phyloP scores from a whole-genome alignment of 345 rosid genomes.

The Dipteronia dyeriana region DNA sequence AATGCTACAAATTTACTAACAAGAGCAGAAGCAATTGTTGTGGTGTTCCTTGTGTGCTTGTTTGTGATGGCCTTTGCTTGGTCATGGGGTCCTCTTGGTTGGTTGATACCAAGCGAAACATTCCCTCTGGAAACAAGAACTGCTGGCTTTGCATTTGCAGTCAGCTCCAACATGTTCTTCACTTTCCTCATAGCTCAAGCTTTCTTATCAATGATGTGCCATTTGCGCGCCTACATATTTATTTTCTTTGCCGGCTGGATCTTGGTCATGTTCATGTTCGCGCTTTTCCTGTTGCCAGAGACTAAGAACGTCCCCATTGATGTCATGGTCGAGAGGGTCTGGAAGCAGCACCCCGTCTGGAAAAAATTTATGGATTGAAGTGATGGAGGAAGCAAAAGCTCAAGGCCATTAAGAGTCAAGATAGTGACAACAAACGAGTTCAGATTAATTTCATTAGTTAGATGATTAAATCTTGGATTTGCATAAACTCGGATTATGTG shows the following conservation, averaged over 20 bases:
- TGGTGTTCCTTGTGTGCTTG: slow-evolving; percentile 54
- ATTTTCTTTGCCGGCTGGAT: slow-evolving; percentile 71
- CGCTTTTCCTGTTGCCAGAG: slow-evolving; percentile 53
- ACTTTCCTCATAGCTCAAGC: slow-evolving; percentile 83
- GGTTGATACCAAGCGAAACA: slow-evolving; percentile 74
- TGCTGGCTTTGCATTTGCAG: slow-evolving; percentile 60
- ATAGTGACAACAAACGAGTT: background rate
- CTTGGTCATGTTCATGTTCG: slow-evolving; percentile 53
- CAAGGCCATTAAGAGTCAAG: slow-evolving; percentile 16
- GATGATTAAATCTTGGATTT: background rate
- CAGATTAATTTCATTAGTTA: too few species aligned
- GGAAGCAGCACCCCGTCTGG: slow-evolving; percentile 51
- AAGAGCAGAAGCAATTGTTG: slow-evolving; percentile 35
- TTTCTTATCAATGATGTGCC: slow-evolving; percentile 63
- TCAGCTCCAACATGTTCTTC: slow-evolving; percentile 78
- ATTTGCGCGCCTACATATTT: slow-evolving; percentile 48
- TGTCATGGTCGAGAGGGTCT: slow-evolving; percentile 48
- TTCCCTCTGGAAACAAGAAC: slow-evolving; percentile 69
- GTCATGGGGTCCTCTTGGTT: slow-evolving; percentile 91
- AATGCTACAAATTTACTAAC: slow-evolving; percentile 39
- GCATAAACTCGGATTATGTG: background rate
- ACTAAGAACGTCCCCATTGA: slow-evolving; percentile 58
- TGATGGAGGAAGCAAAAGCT: background rate
- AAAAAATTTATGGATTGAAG: slow-evolving; percentile 32
- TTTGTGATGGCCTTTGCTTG: slow-evolving; percentile 69